Evolutionary conservation across 768 basidiomycete species (phyloP).

Genomic region (Aureoboletus auriporus): DNA sequence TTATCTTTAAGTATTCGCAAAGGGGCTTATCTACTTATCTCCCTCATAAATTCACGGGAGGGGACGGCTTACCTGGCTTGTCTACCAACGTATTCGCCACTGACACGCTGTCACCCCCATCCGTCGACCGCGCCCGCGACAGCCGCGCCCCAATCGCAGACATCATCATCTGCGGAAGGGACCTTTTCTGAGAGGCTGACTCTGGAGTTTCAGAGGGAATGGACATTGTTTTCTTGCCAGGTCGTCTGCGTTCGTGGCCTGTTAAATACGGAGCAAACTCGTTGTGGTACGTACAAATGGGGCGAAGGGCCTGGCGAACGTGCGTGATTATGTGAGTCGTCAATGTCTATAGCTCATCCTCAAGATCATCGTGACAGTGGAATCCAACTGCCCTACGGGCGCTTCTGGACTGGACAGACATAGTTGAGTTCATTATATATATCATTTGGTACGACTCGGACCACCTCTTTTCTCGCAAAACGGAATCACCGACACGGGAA

Average conservation of each 20-base stretch:
- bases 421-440: too few species aligned
- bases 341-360: too few species aligned
- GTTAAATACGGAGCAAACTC: constrained; percentile 11
- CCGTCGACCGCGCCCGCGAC: constrained; percentile 12
- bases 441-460: too few species aligned
- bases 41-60: constrained; percentile 3
- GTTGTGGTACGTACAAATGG: constrained; percentile 3
- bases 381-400: too few species aligned
- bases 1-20: constrained; percentile 14
- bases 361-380: background rate
- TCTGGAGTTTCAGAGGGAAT: background rate
- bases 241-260: constrained; percentile 1
- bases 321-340: constrained; percentile 15
- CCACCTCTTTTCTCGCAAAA: too few species aligned
- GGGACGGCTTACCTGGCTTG: constrained; percentile 12
- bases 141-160: constrained; percentile 17
- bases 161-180: constrained; percentile 17
- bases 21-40: constrained; percentile 24
- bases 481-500: too few species aligned
- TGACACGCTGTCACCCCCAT: background rate
- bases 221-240: constrained; percentile 6
- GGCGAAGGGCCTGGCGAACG: too few species aligned
- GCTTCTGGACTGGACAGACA: too few species aligned
- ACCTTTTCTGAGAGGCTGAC: constrained; percentile 1
- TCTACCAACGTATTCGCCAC: constrained; percentile 9